Base-by-base conservation (phyloP, 1,284 basidiomycete species). In the Ganoderma lucidum region DNA sequence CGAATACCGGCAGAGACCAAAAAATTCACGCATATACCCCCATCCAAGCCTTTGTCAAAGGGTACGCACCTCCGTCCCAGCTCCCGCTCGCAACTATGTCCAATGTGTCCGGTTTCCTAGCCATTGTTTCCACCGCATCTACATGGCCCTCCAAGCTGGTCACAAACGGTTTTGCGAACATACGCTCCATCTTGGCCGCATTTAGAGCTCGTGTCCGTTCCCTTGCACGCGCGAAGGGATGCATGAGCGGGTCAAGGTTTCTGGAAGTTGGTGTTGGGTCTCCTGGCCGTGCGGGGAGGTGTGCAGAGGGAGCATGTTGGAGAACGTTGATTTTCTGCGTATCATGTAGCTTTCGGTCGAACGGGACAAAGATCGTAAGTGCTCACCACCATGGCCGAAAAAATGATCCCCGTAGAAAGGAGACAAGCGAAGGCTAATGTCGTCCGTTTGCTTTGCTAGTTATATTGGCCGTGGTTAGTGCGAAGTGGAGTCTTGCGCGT, bases 121-220 rank as follows among this genome's bases (percentile, higher is more conserved):
- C 90, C 70, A 99, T 84, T 30, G 91, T 90, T 81, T 99, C 98
- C 17, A 98, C 92, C n/a, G 97, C 96, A 80, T 99, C 98, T 41
- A 95, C 87, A 81, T 99, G 97, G 0, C 97, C 98, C 70, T 98
- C 97, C 59, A 99, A 80, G 64, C 91, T 88, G 39, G 90, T 95
- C 9, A 99, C 87, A 75, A 99, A 99, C 0, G 98, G 98, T 79
- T 98, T 99, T 35, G 97, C 93, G 79, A 99, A 99, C 83, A 99
- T 95, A 64, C 96, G 86, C 69, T 99, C 97, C 84, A 99, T 93
- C 83, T 99, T 99, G 30, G 93, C 94, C 0, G 97, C 97, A 70
- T 96, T 98, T 62, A 99, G 81, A 2, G 98, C 98, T 69, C 98
- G 90, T 28, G 92, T 96, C 64, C 98, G 96, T 83, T 99, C 97